phyloP scores from a whole-genome alignment of 2,329 filamentous ascomycete species.

The Nannizziopsis barbatae region DNA sequence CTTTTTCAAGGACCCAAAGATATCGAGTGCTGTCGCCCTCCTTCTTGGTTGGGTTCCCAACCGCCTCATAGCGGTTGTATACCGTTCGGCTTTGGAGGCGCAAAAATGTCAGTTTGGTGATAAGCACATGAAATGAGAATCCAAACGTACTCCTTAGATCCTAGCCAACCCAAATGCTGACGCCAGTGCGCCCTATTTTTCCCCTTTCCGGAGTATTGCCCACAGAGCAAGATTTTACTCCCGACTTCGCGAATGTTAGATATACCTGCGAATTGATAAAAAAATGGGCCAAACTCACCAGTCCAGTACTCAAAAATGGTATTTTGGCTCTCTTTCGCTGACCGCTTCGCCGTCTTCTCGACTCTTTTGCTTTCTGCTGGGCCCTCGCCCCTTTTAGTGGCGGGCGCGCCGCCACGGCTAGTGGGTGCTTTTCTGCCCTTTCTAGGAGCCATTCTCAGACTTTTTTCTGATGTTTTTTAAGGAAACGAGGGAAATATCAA shows the following conservation, averaged over 20 bases:
- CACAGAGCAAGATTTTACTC: constrained; percentile 12
- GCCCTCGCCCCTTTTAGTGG: neutral
- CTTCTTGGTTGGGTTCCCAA: constrained; percentile 12
- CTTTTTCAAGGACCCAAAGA: constrained; percentile 14
- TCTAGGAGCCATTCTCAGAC: neutral
- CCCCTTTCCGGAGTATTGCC: constrained; percentile 10
- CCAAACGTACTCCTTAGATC: constrained; percentile 11
- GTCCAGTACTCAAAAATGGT: constrained; percentile 4
- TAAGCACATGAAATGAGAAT: neutral
- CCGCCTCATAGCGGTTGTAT: constrained; percentile 15
- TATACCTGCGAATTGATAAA: neutral
- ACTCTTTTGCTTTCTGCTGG: neutral
- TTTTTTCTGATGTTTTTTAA: neutral
- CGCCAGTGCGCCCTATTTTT: constrained; percentile 12
- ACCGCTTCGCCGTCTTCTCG: neutral
- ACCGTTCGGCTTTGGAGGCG: constrained; percentile 2
- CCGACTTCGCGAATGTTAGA: constrained; percentile 7
- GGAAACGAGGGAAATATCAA: too few relatives aligned
- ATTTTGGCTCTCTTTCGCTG: neutral
- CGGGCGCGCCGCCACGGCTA: too few relatives aligned
- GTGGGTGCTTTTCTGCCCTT: too few relatives aligned
- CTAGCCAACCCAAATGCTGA: constrained; percentile 13
- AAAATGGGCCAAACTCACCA: constrained; percentile 3
- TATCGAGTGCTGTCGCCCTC: constrained; percentile 5
- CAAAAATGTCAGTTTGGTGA: neutral